A percentile compares a stretch with the other conserved stretches of the same genome.
These are phyloP conservation scores for Nitzschia inconspicua DNA, from an alignment of 108 stramenopile genomes.

Conservation along the genomic window DNA sequence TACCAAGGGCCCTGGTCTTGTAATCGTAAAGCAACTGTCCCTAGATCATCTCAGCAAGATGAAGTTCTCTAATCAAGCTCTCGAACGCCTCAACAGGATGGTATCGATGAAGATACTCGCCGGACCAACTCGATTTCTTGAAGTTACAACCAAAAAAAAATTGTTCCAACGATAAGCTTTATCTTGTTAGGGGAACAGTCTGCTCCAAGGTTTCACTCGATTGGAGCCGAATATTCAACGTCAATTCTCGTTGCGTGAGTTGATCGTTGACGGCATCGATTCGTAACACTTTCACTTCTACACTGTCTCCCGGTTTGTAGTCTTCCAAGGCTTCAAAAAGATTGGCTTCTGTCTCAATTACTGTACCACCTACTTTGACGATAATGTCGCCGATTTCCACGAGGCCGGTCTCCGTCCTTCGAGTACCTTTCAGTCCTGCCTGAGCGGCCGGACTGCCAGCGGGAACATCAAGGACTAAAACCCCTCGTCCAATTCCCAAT, in stretches of 20 bases:
- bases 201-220: constrained; percentile 24
- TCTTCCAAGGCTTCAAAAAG: constrained; percentile 86
- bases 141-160: no score
- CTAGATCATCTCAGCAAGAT: no score
- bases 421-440: constrained; percentile 71
- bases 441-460: constrained; percentile 56
- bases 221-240: constrained; percentile 22
- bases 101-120: no score
- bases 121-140: no score
- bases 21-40: no score
- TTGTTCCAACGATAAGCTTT: no score
- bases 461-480: constrained; percentile 90
- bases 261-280: constrained; percentile 32
- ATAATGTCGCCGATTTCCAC: constrained; percentile 94
- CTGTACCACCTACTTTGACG: constrained; percentile 61
- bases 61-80: no score
- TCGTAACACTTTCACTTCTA: constrained; percentile 74
- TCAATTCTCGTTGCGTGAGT: constrained; percentile 21
- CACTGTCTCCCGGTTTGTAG: constrained; percentile 78
- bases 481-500: constrained; percentile 86
- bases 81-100: no score
- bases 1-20: no score
- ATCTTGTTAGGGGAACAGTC: no score
- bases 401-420: constrained; percentile 67
- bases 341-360: constrained; percentile 85